These are phyloP conservation scores for Linum trigynum DNA, from an alignment of 345 rosid genomes.

Conservation along the genomic window DNA sequence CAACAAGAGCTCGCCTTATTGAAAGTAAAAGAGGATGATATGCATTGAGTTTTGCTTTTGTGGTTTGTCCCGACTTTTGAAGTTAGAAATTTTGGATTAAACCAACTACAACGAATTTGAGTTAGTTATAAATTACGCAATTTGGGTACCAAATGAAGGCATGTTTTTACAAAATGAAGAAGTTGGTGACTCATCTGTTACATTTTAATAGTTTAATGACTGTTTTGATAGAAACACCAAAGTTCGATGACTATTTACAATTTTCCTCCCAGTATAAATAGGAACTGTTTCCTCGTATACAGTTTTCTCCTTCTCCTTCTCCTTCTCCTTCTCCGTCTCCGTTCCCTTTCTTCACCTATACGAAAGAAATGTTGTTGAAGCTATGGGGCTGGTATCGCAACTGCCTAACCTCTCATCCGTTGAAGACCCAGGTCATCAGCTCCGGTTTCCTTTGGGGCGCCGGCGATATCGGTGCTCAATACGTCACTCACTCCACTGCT, in stretches of 20 bases:
- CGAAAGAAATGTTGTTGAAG: slow-evolving; percentile 35
- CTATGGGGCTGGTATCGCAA: slow-evolving; percentile 86
- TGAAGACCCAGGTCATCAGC: slow-evolving; percentile 82
- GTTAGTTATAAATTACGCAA: neutral
- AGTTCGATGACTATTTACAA: no score
- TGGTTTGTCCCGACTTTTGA: no score
- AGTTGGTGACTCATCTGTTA: neutral
- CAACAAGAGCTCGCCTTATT: no score
- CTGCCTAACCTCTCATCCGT: slow-evolving; percentile 54
- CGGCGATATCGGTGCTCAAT: slow-evolving; percentile 85
- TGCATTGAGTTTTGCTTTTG: no score
- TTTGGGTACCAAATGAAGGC: no score
- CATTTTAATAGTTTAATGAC: no score
- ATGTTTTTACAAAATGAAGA: no score
- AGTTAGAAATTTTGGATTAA: neutral
- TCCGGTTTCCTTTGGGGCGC: slow-evolving; percentile 85
- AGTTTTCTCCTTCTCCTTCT: neutral
- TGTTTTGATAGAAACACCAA: neutral
- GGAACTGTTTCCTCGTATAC: no score
- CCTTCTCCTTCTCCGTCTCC: neutral
- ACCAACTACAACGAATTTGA: neutral
- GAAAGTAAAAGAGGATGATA: no score
- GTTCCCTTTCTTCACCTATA: neutral
- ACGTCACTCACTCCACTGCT: slow-evolving; percentile 69
- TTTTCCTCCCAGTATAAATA: no score